phyloP scores from a whole-genome alignment of 2,329 filamentous ascomycete species.

The Claviceps spartinae region DNA sequence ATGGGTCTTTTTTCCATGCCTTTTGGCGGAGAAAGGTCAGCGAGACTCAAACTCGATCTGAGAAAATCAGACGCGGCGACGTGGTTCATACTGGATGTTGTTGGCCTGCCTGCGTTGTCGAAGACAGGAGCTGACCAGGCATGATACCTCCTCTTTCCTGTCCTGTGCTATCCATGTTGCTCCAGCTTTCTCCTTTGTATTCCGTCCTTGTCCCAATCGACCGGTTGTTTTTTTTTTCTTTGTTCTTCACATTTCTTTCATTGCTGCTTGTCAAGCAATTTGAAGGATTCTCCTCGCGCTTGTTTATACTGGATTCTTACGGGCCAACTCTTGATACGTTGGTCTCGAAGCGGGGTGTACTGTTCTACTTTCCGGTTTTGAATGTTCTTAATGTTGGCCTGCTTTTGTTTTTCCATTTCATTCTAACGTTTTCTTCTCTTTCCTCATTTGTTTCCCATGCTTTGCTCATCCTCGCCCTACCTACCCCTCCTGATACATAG shows the following conservation, averaged over 20 bases:
- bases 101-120: conserved; percentile 12
- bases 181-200: conserved; percentile 6
- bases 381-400: conserved; percentile 15
- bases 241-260: conserved; percentile 6
- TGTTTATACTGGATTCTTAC: conserved; percentile 16
- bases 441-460: conserved; percentile 5
- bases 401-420: not conserved
- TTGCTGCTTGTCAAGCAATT: conserved; percentile 8
- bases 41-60: not conserved
- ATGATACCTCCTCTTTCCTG: conserved; percentile 22
- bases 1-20: conserved; percentile 4
- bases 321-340: conserved; percentile 17
- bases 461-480: not conserved
- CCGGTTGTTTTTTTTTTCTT: conserved; percentile 4
- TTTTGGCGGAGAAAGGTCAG: not conserved
- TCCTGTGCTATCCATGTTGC: conserved; percentile 9
- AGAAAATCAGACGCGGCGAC: conserved; percentile 5
- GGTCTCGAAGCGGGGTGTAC: conserved; percentile 22
- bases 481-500: conserved; percentile 4
- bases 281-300: conserved; percentile 22
- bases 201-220: not conserved
- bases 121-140: conserved; percentile 16
- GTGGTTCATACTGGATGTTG: conserved; percentile 10
- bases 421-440: not conserved
- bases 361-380: conserved; percentile 19